A percentile compares a stretch with the other conserved stretches of the same genome.
phyloP scores from a whole-genome alignment of 192 early-diverging fungal species.

The Piromyces sp. region DNA sequence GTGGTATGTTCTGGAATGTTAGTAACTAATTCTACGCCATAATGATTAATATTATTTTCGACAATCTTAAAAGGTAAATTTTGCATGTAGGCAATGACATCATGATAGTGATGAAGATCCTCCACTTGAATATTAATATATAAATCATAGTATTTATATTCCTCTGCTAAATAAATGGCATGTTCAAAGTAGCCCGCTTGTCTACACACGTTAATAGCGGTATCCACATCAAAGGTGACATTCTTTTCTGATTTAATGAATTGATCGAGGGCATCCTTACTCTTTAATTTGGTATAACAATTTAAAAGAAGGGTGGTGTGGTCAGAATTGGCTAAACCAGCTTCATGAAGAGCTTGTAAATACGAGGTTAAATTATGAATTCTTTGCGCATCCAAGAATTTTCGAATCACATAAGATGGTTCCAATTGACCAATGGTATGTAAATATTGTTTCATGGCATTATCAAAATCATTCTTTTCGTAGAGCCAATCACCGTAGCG shows the following conservation, averaged over 20 bases:
- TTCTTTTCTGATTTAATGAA: slow-evolving; percentile 48
- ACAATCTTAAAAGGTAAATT: slow-evolving; percentile 11
- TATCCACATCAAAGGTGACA: slow-evolving; percentile 76
- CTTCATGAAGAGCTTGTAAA: slow-evolving; percentile 74
- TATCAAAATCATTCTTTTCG: slow-evolving; percentile 66
- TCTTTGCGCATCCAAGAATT: slow-evolving; percentile 87
- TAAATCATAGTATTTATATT: slow-evolving; percentile 61
- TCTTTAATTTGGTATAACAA: slow-evolving; percentile 91
- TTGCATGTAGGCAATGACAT: slow-evolving; percentile 58
- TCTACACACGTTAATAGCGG: slow-evolving; percentile 80
- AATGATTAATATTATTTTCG: slow-evolving; percentile 9
- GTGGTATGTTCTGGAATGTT: slow-evolving; percentile 27
- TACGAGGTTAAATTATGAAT: slow-evolving; percentile 77
- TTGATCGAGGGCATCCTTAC: slow-evolving; percentile 62
- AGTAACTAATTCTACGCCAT: slow-evolving; percentile 22
- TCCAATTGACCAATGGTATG: slow-evolving; percentile 82
- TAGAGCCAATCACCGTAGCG: slow-evolving; percentile 92
- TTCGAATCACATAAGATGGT: slow-evolving; percentile 90
- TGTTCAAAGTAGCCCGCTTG: slow-evolving; percentile 79
- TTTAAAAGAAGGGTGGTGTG: slow-evolving; percentile 92
- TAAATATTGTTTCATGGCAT: slow-evolving; percentile 81
- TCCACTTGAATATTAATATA: slow-evolving; percentile 81
- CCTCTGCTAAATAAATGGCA: slow-evolving; percentile 75
- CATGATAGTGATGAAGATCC: slow-evolving; percentile 61
- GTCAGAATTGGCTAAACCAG: slow-evolving; percentile 71